These are phyloP conservation scores for Blastocladiella emersonii DNA, from an alignment of 371 early-diverging fungal species.

Conservation along the genomic window DNA sequence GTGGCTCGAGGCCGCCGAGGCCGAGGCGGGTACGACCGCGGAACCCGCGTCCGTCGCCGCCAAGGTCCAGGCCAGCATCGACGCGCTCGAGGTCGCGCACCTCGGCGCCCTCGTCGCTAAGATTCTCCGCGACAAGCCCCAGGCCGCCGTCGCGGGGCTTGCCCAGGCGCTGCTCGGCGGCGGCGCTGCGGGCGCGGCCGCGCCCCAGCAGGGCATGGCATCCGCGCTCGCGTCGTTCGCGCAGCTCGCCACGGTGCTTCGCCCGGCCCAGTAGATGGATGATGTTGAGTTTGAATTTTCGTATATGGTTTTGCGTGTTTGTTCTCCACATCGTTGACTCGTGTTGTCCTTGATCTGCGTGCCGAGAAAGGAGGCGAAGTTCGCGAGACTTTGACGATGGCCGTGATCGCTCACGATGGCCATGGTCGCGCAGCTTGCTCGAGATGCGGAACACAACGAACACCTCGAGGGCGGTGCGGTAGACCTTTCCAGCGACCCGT, in stretches of 20 bases:
- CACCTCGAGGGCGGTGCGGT: too few relatives aligned
- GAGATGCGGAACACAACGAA: too few relatives aligned
- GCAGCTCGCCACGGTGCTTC: neutral
- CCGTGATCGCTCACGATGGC: too few relatives aligned
- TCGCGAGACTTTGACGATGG: too few relatives aligned
- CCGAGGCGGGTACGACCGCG: neutral
- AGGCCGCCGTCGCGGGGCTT: constrained; percentile 1
- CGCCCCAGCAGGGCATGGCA: neutral
- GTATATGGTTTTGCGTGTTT: too few relatives aligned
- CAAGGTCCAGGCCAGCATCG: neutral
- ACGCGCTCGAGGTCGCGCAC: neutral
- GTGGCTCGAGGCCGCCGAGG: neutral
- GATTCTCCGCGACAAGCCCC: constrained; percentile 2
- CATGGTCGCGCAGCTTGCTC: too few relatives aligned
- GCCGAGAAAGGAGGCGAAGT: too few relatives aligned
- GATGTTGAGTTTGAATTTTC: too few relatives aligned
- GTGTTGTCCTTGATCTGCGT: too few relatives aligned
- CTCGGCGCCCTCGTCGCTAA: neutral
- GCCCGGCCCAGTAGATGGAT: too few relatives aligned
- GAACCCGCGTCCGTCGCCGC: neutral
- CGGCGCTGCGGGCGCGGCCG: neutral
- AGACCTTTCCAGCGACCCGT: too few relatives aligned
- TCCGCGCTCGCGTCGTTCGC: neutral
- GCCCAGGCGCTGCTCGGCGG: neutral
- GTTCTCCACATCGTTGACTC: too few relatives aligned